Conservation (phyloP, 306 rosid species). For the Nissolia schottii region DNA sequence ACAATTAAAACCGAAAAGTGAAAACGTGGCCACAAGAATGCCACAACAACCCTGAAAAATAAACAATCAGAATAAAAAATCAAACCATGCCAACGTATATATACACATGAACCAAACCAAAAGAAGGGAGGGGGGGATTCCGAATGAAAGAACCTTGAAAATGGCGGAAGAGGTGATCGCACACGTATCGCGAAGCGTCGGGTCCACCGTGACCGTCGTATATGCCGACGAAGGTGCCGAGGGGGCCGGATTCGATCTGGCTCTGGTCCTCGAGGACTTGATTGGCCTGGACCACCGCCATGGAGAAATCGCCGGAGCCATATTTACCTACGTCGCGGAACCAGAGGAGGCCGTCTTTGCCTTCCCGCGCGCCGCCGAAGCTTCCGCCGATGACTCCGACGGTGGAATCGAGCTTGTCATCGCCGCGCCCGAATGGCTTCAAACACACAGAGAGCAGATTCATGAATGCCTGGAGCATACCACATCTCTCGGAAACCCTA, state of each 20-base stretch:
- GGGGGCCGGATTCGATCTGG: conserved; percentile 79
- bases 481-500: conserved; percentile 76
- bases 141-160: conserved; percentile 58
- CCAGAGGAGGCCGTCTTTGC: conserved; percentile 59
- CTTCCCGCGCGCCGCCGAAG: conserved; percentile 35
- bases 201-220: conserved; percentile 89
- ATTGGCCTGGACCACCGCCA: conserved; percentile 83
- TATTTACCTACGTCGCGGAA: conserved; percentile 55
- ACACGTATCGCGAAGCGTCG: conserved; percentile 57
- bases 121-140: not conserved
- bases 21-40: conserved; percentile 30
- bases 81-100: not conserved
- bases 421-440: conserved; percentile 64
- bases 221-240: conserved; percentile 72
- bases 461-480: conserved; percentile 85
- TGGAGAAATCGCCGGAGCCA: conserved; percentile 68
- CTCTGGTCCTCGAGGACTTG: conserved; percentile 74
- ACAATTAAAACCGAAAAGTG: not conserved
- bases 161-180: conserved; percentile 59
- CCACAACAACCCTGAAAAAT: conserved; percentile 18
- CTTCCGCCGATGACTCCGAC: conserved; percentile 41
- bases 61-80: not conserved
- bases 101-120: not conserved
- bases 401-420: conserved; percentile 34
- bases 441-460: conserved; percentile 71